Percentiles rank a stretch among this genome's conserved stretches.
Conservation (phyloP, 345 rosid species). For the Lepidium aucheri region DNA sequence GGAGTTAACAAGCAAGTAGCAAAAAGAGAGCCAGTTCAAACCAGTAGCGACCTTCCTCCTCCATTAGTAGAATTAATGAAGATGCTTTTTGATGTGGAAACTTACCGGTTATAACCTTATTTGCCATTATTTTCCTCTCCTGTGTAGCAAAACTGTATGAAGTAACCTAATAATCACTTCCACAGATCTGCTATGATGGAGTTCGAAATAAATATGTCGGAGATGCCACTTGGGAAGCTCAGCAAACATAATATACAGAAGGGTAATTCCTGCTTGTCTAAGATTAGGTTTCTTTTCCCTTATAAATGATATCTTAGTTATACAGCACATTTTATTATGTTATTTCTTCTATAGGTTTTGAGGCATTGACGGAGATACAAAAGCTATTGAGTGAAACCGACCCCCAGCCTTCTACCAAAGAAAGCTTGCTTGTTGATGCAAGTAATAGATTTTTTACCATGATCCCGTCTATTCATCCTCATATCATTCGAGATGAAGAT, state of each 20-base stretch:
- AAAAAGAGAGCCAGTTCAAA: constrained; percentile 34
- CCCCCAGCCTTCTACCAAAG: constrained; percentile 47
- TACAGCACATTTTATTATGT: constrained; percentile 3
- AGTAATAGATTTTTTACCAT: constrained; percentile 93
- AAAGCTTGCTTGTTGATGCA: constrained; percentile 79
- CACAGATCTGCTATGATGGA: constrained; percentile 98
- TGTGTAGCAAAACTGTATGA: background rate
- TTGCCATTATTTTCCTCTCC: background rate
- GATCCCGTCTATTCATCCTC: constrained; percentile 90
- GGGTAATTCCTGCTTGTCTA: constrained; percentile 35
- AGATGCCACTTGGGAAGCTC: constrained; percentile 98
- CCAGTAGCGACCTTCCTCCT: constrained; percentile 57
- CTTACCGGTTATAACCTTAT: constrained; percentile 50
- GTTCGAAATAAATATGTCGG: constrained; percentile 91
- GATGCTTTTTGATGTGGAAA: constrained; percentile 89
- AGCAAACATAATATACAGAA: constrained; percentile 82
- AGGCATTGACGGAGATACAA: constrained; percentile 86
- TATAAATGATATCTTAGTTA: background rate
- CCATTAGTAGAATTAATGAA: constrained; percentile 69
- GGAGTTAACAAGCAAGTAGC: constrained; percentile 65
- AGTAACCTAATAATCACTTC: constrained; percentile 12
- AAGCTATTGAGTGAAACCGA: constrained; percentile 44
- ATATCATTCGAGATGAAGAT: constrained; percentile 71
- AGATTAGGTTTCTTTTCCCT: background rate
- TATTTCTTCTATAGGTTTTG: constrained; percentile 54